Evolutionary conservation across 305 asterid genomes (phyloP).

Genomic region (Ajuga reptans): DNA sequence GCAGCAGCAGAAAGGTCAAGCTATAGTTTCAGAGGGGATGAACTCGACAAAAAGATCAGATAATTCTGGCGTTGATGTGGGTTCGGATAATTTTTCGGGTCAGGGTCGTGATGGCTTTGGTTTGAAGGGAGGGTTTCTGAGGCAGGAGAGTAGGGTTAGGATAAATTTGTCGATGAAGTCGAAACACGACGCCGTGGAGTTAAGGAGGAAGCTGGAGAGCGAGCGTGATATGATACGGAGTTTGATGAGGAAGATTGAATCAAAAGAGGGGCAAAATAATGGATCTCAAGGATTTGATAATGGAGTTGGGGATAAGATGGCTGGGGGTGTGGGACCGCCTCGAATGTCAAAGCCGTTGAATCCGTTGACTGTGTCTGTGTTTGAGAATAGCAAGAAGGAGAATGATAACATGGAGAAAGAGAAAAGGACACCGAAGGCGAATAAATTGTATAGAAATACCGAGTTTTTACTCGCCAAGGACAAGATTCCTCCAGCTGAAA

Average conservation of each 20-base stretch:
- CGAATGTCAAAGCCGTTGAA: constrained; percentile 43
- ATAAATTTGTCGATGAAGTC: constrained; percentile 54
- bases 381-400: constrained; percentile 42
- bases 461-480: constrained; percentile 78
- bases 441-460: constrained; percentile 55
- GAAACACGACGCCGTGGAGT: constrained; percentile 55
- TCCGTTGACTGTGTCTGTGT: constrained; percentile 45
- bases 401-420: constrained; percentile 54
- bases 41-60: constrained; percentile 19
- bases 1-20: constrained; percentile 31
- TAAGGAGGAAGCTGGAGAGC: constrained; percentile 65
- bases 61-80: constrained; percentile 32
- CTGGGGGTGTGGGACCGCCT: constrained; percentile 29
- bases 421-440: constrained; percentile 81
- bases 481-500: constrained; percentile 58
- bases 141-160: constrained; percentile 49
- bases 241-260: constrained; percentile 65
- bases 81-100: constrained; percentile 43
- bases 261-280: constrained; percentile 36
- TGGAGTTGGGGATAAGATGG: constrained; percentile 30
- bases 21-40: constrained; percentile 36
- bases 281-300: constrained; percentile 22
- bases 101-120: constrained; percentile 32
- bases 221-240: constrained; percentile 55
- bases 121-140: constrained; percentile 36